phyloP scores from a whole-genome alignment of 148 eudicot species.

The Drosera capensis region DNA sequence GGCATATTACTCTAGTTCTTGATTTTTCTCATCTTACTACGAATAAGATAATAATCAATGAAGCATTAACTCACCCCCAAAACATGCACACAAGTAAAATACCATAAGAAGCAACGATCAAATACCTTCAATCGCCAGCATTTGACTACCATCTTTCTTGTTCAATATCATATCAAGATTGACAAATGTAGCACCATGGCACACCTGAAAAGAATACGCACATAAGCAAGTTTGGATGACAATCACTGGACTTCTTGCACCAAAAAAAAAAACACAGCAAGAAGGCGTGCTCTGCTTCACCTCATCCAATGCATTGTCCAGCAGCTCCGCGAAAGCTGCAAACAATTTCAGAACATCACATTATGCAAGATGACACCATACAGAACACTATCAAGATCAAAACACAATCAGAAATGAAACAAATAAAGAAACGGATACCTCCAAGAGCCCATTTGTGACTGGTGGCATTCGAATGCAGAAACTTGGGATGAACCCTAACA shows the following conservation, averaged over 20 bases:
- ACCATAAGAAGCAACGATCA: not conserved
- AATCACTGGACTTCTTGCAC: slow-evolving; percentile 3
- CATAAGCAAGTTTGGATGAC: not conserved
- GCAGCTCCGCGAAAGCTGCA: slow-evolving; percentile 89
- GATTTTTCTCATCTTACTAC: no score
- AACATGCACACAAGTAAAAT: no score
- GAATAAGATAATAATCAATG: no score
- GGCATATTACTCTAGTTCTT: no score
- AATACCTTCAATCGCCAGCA: slow-evolving; percentile 81
- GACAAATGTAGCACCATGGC: slow-evolving; percentile 76
- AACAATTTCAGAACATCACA: not conserved
- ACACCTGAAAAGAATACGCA: slow-evolving; percentile 29
- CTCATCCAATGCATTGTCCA: slow-evolving; percentile 92
- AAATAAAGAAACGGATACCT: slow-evolving; percentile 22
- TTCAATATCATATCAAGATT: slow-evolving; percentile 57
- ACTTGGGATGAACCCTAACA: slow-evolving; percentile 94
- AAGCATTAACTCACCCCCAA: no score
- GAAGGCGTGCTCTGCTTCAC: no score
- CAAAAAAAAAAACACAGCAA: no score
- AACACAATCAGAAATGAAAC: not conserved
- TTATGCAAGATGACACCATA: not conserved
- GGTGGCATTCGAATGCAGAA: slow-evolving; percentile 94
- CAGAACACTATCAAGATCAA: not conserved
- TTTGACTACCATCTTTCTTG: slow-evolving; percentile 53
- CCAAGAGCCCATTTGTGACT: slow-evolving; percentile 97